Evolutionary conservation across 108 stramenopile genomes (phyloP).

Genomic region (Nannochloropsis gaditana): DNA sequence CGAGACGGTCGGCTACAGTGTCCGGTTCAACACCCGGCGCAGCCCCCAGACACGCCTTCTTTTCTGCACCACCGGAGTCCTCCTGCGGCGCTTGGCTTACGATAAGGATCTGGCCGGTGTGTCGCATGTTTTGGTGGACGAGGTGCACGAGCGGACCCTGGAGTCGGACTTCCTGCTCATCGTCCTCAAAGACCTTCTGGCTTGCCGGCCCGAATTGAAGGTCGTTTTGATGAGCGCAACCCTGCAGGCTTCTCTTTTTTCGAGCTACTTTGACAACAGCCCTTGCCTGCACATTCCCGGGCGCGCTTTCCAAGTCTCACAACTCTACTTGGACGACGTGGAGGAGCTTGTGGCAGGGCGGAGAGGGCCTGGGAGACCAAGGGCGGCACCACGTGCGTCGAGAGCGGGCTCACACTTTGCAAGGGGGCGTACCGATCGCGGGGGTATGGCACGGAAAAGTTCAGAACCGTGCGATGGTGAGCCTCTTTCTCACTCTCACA

Average conservation of each 20-base stretch:
- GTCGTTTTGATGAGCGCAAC: constrained; percentile 86
- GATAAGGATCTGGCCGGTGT: constrained; percentile 67
- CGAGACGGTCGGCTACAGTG: constrained; percentile 82
- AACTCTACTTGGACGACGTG: constrained; percentile 80
- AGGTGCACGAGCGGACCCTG: constrained; percentile 87
- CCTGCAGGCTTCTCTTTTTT: constrained; percentile 72
- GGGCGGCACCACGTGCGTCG: constrained; percentile 24
- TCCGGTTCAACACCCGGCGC: constrained; percentile 71
- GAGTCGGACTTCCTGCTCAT: constrained; percentile 87
- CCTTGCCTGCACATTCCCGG: constrained; percentile 81
- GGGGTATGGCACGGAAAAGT: not conserved
- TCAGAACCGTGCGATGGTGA: not conserved
- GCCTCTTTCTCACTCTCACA: not conserved
- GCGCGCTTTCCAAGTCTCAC: constrained; percentile 79
- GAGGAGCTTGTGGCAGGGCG: constrained; percentile 6
- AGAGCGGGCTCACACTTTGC: not conserved
- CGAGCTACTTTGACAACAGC: constrained; percentile 55
- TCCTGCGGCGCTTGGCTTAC: constrained; percentile 85
- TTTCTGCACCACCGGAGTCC: constrained; percentile 92
- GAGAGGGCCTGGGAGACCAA: constrained; percentile 53
- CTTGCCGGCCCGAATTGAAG: constrained; percentile 57
- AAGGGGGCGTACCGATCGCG: not conserved
- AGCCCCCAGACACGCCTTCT: constrained; percentile 68
- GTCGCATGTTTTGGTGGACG: constrained; percentile 88
- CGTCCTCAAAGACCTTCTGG: constrained; percentile 64